These are phyloP conservation scores for Chlorociboria aeruginascens DNA, from an alignment of 495 filamentous ascomycete genomes.

Conservation along the genomic window DNA sequence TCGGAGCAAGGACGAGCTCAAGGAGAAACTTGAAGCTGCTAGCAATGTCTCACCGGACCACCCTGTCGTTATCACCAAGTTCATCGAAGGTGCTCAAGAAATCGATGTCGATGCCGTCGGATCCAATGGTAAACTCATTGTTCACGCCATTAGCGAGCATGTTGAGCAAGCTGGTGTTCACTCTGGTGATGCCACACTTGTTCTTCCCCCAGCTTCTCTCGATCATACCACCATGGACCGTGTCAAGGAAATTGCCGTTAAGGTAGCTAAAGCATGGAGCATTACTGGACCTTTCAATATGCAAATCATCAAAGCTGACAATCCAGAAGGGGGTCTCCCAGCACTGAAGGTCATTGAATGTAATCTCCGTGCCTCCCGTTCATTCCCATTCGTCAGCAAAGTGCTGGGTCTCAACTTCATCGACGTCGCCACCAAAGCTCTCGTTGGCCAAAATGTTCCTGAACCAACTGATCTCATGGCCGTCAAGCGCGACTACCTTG, in stretches of 20 bases:
- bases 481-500: slow-evolving; percentile 76
- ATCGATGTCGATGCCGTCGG: slow-evolving; percentile 97
- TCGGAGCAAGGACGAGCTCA: slow-evolving; percentile 79
- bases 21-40: slow-evolving; percentile 81
- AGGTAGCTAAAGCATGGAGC: slow-evolving; percentile 92
- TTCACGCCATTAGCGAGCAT: slow-evolving; percentile 94
- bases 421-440: slow-evolving; percentile 87
- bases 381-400: slow-evolving; percentile 96
- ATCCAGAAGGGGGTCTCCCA: slow-evolving; percentile 56
- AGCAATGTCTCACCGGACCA: slow-evolving; percentile 89
- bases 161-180: slow-evolving; percentile 97
- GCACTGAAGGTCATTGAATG: slow-evolving; percentile 94
- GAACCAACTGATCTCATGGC: slow-evolving; percentile 82
- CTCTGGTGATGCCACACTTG: slow-evolving; percentile 92
- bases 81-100: slow-evolving; percentile 69
- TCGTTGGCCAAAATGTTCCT: slow-evolving; percentile 77
- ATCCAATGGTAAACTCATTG: slow-evolving; percentile 70
- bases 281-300: slow-evolving; percentile 99
- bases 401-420: slow-evolving; percentile 96
- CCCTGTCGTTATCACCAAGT: slow-evolving; percentile 98
- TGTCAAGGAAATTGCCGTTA: slow-evolving; percentile 87
- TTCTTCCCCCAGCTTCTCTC: slow-evolving; percentile 77
- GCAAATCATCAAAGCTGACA: slow-evolving; percentile 93
- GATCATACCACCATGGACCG: slow-evolving; percentile 65
- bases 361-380: slow-evolving; percentile 93